These are phyloP conservation scores for Vaucheria bursata DNA, from an alignment of 352 stramenopile genomes.

Conservation along the genomic window DNA sequence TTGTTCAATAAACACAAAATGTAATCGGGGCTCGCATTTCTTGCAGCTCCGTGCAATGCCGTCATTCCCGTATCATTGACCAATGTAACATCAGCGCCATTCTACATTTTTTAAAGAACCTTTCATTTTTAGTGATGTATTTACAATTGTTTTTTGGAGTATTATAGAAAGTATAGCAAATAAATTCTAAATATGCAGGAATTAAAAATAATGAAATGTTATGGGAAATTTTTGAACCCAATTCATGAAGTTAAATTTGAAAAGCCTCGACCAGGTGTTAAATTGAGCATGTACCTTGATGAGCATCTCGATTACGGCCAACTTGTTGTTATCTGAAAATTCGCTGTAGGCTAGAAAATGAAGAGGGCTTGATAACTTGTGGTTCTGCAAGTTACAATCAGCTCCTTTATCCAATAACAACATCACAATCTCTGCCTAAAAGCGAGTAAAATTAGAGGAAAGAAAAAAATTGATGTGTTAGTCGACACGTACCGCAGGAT, in stretches of 20 bases:
- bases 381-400: constrained; percentile 21
- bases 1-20: constrained; percentile 19
- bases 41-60: constrained; percentile 11
- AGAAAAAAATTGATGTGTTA: not conserved
- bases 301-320: constrained; percentile 15
- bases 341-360: constrained; percentile 33
- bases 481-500: constrained; percentile 13
- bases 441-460: not conserved
- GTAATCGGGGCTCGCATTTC: constrained; percentile 9
- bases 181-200: too few relatives aligned
- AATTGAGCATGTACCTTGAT: too few relatives aligned
- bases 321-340: not conserved
- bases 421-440: constrained; percentile 14
- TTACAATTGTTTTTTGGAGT: too few relatives aligned
- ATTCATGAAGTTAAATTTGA: too few relatives aligned
- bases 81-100: constrained; percentile 9
- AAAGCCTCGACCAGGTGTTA: too few relatives aligned
- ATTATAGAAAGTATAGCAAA: too few relatives aligned
- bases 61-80: constrained; percentile 31
- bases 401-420: constrained; percentile 26
- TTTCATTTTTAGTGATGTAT: too few relatives aligned
- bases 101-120: too few relatives aligned
- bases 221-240: too few relatives aligned
- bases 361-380: constrained; percentile 17
- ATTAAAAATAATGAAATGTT: too few relatives aligned